A percentile compares a stretch with the other conserved stretches of the same genome.
phyloP scores from a whole-genome alignment of 2,329 filamentous ascomycete species.

The Xylariaceae sp. region DNA sequence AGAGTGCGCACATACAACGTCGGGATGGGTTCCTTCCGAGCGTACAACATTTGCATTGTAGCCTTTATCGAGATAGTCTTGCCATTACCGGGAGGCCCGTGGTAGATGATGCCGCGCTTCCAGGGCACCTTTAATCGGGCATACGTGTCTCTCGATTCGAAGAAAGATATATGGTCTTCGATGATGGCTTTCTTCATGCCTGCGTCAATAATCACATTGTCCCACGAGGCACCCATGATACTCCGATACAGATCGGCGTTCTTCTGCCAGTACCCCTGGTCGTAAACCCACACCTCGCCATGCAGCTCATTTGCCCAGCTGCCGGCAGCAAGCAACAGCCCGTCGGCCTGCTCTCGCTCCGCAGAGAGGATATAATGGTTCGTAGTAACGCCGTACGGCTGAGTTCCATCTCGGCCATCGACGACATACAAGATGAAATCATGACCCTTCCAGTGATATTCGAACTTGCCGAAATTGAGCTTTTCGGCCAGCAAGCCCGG shows the following conservation, averaged over 20 bases:
- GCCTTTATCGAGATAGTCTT: conserved; percentile 77
- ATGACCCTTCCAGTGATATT: conserved; percentile 49
- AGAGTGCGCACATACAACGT: conserved; percentile 66
- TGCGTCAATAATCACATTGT: conserved; percentile 70
- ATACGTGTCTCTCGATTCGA: conserved; percentile 65
- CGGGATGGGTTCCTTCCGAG: conserved; percentile 59
- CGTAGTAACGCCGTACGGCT: conserved; percentile 38
- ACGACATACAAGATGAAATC: conserved; percentile 54
- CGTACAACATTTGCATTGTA: conserved; percentile 68
- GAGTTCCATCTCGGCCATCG: conserved; percentile 49
- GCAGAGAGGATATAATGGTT: conserved; percentile 51
- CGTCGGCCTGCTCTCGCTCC: conserved; percentile 48
- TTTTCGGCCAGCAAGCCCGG: conserved; percentile 44
- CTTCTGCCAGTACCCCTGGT: conserved; percentile 69
- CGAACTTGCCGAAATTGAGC: conserved; percentile 50
- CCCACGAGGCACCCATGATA: conserved; percentile 64
- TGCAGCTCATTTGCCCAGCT: conserved; percentile 64
- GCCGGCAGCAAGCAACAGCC: conserved; percentile 61
- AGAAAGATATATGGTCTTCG: conserved; percentile 70
- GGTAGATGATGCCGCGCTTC: conserved; percentile 74
- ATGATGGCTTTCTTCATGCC: conserved; percentile 70
- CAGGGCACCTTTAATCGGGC: conserved; percentile 68
- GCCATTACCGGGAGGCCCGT: conserved; percentile 69
- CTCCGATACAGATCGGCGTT: conserved; percentile 65
- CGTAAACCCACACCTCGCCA: conserved; percentile 71